Evolutionary conservation across 2,329 filamentous ascomycete genomes (phyloP).

Genomic region (Paecilomyces sp.): DNA sequence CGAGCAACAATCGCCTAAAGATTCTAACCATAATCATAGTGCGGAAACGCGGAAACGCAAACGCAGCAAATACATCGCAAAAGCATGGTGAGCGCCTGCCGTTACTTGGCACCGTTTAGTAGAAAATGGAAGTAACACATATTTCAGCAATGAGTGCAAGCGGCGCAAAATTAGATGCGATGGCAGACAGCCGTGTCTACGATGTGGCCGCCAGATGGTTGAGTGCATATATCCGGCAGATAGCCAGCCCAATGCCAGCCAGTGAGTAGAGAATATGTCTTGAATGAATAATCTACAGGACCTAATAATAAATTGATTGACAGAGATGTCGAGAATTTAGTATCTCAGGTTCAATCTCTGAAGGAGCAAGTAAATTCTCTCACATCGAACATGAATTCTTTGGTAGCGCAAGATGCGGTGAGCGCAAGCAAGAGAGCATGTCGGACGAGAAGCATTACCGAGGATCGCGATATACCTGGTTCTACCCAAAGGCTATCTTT

Average conservation of each 20-base stretch:
- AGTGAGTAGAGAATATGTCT: neutral
- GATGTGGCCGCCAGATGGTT: slow-evolving; percentile 56
- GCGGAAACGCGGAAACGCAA: slow-evolving; percentile 2
- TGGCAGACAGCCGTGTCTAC: slow-evolving; percentile 59
- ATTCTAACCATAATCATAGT: neutral
- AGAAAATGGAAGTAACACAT: neutral
- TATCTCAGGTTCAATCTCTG: slow-evolving; percentile 24
- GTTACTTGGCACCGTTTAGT: neutral
- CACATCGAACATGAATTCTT: slow-evolving; percentile 60
- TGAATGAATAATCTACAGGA: neutral
- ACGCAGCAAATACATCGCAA: slow-evolving; percentile 5
- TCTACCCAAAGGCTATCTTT: slow-evolving; percentile 56
- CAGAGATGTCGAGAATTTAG: slow-evolving; percentile 19
- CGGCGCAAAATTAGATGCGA: slow-evolving; percentile 71
- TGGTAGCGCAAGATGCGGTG: slow-evolving; percentile 42
- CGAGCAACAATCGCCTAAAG: neutral
- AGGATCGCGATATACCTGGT: slow-evolving; percentile 10
- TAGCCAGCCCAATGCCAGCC: slow-evolving; percentile 35
- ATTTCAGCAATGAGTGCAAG: slow-evolving; percentile 61
- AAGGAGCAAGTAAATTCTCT: slow-evolving; percentile 69
- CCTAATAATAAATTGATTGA: neutral
- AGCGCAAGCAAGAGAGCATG: slow-evolving; percentile 4
- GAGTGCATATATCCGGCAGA: slow-evolving; percentile 60
- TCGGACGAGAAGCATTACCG: slow-evolving; percentile 5
- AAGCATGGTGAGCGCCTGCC: slow-evolving; percentile 2